phyloP scores from a whole-genome alignment of 768 basidiomycete species.

The Mycena haematopus region DNA sequence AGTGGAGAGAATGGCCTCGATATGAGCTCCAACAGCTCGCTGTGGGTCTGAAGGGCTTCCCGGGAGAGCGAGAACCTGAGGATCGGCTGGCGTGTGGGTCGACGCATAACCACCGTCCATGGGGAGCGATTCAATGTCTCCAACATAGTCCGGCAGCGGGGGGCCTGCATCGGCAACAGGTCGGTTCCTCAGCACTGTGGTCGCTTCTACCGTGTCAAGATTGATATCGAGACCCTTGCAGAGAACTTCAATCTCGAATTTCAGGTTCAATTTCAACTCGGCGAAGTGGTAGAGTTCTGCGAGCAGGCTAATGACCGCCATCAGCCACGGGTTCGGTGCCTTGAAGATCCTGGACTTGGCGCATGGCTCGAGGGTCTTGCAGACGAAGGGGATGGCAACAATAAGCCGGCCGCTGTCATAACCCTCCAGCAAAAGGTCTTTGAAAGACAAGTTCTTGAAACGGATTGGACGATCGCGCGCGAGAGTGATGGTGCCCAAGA shows the following conservation, averaged over 20 bases:
- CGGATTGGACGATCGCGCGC: constrained; percentile 93
- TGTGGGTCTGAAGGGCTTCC: constrained; percentile 68
- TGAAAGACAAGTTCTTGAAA: constrained; percentile 93
- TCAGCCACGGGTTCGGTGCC: constrained; percentile 97
- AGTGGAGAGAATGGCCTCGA: constrained; percentile 78
- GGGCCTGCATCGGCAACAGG: constrained; percentile 68
- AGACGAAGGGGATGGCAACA: constrained; percentile 97
- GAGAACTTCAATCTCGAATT: constrained; percentile 97
- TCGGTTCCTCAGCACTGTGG: constrained; percentile 81
- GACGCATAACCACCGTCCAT: constrained; percentile 75
- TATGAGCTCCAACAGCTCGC: constrained; percentile 74
- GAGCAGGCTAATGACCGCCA: constrained; percentile 91
- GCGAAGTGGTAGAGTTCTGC: constrained; percentile 98
- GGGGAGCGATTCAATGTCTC: constrained; percentile 80
- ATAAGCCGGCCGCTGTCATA: constrained; percentile 90
- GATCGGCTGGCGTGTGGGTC: constrained; percentile 55
- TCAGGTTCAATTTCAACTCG: constrained; percentile 93
- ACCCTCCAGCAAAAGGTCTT: constrained; percentile 95
- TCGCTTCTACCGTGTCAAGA: constrained; percentile 83
- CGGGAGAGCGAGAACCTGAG: constrained; percentile 67
- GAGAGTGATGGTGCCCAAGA: constrained; percentile 93
- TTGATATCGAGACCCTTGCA: constrained; percentile 92
- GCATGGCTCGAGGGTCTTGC: constrained; percentile 93
- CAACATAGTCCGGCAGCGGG: constrained; percentile 77
- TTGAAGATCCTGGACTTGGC: constrained; percentile 91